Conservation (phyloP, 2,329 filamentous ascomycete genomes). For the Ophiostoma montium region DNA sequence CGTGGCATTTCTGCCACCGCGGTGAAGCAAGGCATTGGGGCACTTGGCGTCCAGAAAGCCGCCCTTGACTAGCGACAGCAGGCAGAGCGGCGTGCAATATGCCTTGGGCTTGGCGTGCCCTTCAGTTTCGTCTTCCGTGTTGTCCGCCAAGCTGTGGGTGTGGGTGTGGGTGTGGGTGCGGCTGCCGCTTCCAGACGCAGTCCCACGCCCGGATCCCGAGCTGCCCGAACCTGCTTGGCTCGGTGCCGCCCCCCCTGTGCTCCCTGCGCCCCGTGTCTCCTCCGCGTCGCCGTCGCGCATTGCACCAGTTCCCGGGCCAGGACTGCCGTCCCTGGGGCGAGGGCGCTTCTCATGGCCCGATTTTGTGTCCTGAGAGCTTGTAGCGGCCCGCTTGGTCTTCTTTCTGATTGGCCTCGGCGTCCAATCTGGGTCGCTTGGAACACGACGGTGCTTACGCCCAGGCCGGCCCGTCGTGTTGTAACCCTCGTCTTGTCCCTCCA, state of each 20-base stretch:
- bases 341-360: background rate
- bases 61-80: conserved; percentile 5
- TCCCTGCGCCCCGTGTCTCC: too few relatives aligned
- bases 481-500: background rate
- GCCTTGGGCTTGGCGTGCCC: background rate
- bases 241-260: background rate
- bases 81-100: conserved; percentile 6
- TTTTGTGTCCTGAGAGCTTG: background rate
- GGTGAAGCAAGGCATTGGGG: conserved; percentile 3
- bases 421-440: background rate
- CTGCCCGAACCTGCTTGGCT: background rate
- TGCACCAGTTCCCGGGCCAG: too few relatives aligned
- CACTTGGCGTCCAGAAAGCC: background rate
- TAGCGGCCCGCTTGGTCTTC: too few relatives aligned
- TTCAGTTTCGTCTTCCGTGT: conserved; percentile 1
- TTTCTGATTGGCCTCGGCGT: background rate
- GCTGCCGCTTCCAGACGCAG: background rate
- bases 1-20: background rate
- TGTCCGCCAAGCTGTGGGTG: too few relatives aligned
- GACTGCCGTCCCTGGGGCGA: background rate
- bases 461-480: too few relatives aligned
- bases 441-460: too few relatives aligned
- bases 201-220: background rate
- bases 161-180: conserved; percentile 10
- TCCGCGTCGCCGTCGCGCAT: too few relatives aligned